A percentile compares a stretch with the other conserved stretches of the same genome.
phyloP scores from a whole-genome alignment of 768 basidiomycete genomes.

The Hygrocybe coccinea region DNA sequence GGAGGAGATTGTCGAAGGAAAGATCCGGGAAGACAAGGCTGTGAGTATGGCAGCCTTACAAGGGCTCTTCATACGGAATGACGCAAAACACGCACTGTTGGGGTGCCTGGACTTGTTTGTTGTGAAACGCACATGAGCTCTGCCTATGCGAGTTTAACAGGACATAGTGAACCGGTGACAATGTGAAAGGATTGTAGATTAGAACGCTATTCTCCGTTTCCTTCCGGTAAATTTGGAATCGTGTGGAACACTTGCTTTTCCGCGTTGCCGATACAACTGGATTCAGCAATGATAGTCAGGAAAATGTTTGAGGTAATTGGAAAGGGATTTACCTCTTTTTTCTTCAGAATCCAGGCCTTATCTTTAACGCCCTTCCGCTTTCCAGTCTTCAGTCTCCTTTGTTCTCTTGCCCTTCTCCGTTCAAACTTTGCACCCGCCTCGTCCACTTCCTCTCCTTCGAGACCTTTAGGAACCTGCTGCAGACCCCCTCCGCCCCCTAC shows the following conservation, averaged over 20 bases:
- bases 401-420: slow-evolving; percentile 66
- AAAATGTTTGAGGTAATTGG: background rate
- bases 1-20: slow-evolving; percentile 47
- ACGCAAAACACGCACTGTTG: slow-evolving; percentile 50
- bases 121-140: slow-evolving; percentile 20
- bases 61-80: slow-evolving; percentile 85
- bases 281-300: background rate
- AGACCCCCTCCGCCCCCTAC: slow-evolving; percentile 71
- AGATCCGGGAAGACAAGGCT: slow-evolving; percentile 47
- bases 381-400: slow-evolving; percentile 49
- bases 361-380: slow-evolving; percentile 72
- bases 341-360: slow-evolving; percentile 90
- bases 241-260: slow-evolving; percentile 77
- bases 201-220: slow-evolving; percentile 78
- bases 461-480: slow-evolving; percentile 67
- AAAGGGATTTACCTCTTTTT: slow-evolving; percentile 74
- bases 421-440: slow-evolving; percentile 67
- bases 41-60: slow-evolving; percentile 97
- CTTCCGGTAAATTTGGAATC: slow-evolving; percentile 93
- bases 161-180: slow-evolving; percentile 3
- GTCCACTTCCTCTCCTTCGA: slow-evolving; percentile 63
- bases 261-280: slow-evolving; percentile 78
- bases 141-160: background rate
- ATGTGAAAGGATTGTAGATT: slow-evolving; percentile 19
- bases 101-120: slow-evolving; percentile 46